Evolutionary conservation across 371 early-diverging fungal genomes (phyloP), one percentile per base, ranked within the genome.

Genomic region (Dentiscutata heterogama): DNA sequence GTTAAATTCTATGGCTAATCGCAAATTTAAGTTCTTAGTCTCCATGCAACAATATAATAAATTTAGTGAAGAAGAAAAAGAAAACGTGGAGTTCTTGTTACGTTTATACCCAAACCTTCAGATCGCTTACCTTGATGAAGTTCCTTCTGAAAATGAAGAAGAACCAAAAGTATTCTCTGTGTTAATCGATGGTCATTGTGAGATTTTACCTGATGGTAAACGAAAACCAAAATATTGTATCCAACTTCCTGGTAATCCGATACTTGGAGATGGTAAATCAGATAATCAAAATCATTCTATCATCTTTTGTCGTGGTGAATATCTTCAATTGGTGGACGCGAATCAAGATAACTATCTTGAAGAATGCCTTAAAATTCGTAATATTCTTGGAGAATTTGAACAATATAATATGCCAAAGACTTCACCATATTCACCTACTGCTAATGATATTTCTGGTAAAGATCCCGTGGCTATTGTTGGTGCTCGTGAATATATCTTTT

Each of bases 261-360:
- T 97, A 75, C 86, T 97, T 16, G 97, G 97, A 35, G 97, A 97
- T 84, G 96, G 96, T 81, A 96, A 96, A 87, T 93, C 96, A 0
- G 96, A 96, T 85, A 96, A 97, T 84, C 96, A 97, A 86, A 97
- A 97, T 85, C 94, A 94, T 78, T 91, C 95, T 27, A 89, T 96
- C 58, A 92, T 96, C 75, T 97, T 94, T 81, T 92, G 93, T 42
- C 94, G 97, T 27, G 97, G 96, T 65, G 96, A 96, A 85, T 94
- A 94, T 72, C 68, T 94, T 51, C 95, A 96, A 86, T 85, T 97
- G 39, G 89, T 97, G 46, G 97, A 97, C 84, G 96, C 97, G 27
- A 97, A 97, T 83, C 96, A 96, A 87, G 97, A 97, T 85, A 94
- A 97, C 85, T 97, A 97, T 83, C 89, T 95, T 14, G 95, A 95